Base-by-base conservation (phyloP, 139 green algal species). In the Trebouxia sp. region DNA sequence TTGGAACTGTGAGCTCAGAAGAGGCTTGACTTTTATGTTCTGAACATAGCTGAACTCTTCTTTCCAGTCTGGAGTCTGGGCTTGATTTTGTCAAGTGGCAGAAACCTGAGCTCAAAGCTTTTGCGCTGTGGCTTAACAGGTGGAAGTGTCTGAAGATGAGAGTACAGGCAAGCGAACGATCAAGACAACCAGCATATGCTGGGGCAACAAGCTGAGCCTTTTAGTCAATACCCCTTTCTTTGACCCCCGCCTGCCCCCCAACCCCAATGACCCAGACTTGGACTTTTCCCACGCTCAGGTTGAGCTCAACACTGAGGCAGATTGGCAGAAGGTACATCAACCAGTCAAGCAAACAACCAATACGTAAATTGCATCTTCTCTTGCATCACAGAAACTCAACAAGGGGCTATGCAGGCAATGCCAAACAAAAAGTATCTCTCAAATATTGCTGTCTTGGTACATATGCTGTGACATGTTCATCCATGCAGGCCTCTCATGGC, bases 141-240 rank as follows among this genome's bases (percentile, higher is more conserved):
- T 92, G 41, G 78, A 87, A 15, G 58, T 88, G 3, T 78, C 66
- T 37, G 90, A 94, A 76, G 83, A 91, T 24, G 42, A 65, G 47
- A 26, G 17, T 28, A 87, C 74, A 32, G 85, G 75, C 35, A 94
- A 89, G 79, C 83, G 86, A 24, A 91, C 86, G 70, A 92, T 90
- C 53, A 88, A 85, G 38, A 83, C 76, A 20, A 94, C 90, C 8
- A 88, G 86, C 37, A 83, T 91, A 15, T 94, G 88, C 76, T 85
- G 86, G 22, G 89, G 89, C 51, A 89, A 84, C 15, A 88, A 93
- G 83, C 85, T 94, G 72, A 85, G 90, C 62, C 38, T 93, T 14
- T 82, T 86, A 42, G 76, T 89, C 22, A 79, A 87, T 56, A 80
- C 83, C 12, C 87, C 83, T 9, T 80, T 87, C 43, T 88, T 79